Evolutionary conservation across 2,329 filamentous ascomycete genomes (phyloP).

Genomic region (Pleoardoris graminearum): DNA sequence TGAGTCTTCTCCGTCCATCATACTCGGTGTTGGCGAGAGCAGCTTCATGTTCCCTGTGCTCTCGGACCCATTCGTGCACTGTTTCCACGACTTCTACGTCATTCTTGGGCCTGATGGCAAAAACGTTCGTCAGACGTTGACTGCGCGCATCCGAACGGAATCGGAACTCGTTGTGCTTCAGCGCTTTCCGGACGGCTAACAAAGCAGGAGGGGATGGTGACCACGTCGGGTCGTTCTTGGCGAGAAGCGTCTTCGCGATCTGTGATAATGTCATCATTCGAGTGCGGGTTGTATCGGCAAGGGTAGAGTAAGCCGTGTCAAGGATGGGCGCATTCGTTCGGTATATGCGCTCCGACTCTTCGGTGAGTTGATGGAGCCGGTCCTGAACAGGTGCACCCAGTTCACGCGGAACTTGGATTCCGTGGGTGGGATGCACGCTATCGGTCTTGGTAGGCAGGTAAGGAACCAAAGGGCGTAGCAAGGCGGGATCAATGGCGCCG

Average conservation of each 20-base stretch:
- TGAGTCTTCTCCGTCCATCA: neutral
- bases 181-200: slow-evolving; percentile 70
- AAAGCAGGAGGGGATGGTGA: slow-evolving; percentile 53
- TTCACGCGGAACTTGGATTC: slow-evolving; percentile 50
- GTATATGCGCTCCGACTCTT: slow-evolving; percentile 53
- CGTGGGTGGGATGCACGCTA: slow-evolving; percentile 28
- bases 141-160: slow-evolving; percentile 60
- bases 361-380: slow-evolving; percentile 50
- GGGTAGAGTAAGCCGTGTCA: slow-evolving; percentile 53
- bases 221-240: slow-evolving; percentile 22
- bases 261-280: slow-evolving; percentile 54
- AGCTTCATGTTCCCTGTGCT: slow-evolving; percentile 56
- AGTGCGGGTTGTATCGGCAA: slow-evolving; percentile 51
- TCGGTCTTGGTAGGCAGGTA: slow-evolving; percentile 53
- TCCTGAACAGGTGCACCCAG: slow-evolving; percentile 51
- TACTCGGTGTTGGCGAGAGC: slow-evolving; percentile 12
- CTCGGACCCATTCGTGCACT: slow-evolving; percentile 58
- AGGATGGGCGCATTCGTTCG: slow-evolving; percentile 51
- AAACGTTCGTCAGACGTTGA: slow-evolving; percentile 60
- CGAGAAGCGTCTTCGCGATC: slow-evolving; percentile 51
- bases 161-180: slow-evolving; percentile 63
- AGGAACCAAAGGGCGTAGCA: slow-evolving; percentile 53
- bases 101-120: slow-evolving; percentile 62
- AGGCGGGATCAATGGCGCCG: slow-evolving; percentile 50
- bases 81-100: slow-evolving; percentile 58